A percentile compares a stretch with the other conserved stretches of the same genome.
phyloP scores from a whole-genome alignment of 352 stramenopile genomes.

The Blastocystis sp. region DNA sequence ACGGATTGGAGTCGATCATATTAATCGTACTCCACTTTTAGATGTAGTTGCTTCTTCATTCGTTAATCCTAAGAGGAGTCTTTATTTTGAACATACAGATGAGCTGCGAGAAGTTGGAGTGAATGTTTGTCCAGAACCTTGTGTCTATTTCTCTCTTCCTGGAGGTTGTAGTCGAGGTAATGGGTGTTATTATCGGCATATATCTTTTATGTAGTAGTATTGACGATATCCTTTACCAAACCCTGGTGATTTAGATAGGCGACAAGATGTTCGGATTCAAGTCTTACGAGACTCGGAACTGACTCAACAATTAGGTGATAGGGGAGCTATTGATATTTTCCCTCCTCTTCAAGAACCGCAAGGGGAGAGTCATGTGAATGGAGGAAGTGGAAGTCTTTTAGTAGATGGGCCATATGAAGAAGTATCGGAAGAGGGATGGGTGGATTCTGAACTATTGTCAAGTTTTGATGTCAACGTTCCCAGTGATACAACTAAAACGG shows the following conservation, averaged over 20 bases:
- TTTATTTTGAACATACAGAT: constrained; percentile 47
- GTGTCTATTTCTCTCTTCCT: constrained; percentile 39
- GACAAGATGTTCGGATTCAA: not conserved
- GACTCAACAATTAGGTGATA: not conserved
- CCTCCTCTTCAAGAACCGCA: not conserved
- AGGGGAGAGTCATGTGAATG: constrained; percentile 40
- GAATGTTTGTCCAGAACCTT: constrained; percentile 46
- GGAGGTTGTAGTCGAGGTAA: constrained; percentile 58
- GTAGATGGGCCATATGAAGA: not conserved
- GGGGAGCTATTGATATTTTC: not conserved
- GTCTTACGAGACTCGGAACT: not conserved
- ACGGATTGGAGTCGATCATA: constrained; percentile 5
- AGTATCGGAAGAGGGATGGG: not conserved
- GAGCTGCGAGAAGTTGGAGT: constrained; percentile 51
- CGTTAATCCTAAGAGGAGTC: not conserved
- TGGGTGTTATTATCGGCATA: constrained; percentile 56
- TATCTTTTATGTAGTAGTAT: not conserved
- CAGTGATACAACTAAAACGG: not conserved
- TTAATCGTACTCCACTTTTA: constrained; percentile 30
- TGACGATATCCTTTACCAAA: constrained; percentile 1
- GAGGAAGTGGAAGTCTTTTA: constrained; percentile 48
- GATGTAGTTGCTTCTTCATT: not conserved
- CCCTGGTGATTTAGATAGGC: constrained; percentile 30
- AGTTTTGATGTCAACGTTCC: constrained; percentile 43
- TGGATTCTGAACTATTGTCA: not conserved